Evolutionary conservation across 306 rosid genomes (phyloP).

Genomic region (Glycyrrhiza uralensis): DNA sequence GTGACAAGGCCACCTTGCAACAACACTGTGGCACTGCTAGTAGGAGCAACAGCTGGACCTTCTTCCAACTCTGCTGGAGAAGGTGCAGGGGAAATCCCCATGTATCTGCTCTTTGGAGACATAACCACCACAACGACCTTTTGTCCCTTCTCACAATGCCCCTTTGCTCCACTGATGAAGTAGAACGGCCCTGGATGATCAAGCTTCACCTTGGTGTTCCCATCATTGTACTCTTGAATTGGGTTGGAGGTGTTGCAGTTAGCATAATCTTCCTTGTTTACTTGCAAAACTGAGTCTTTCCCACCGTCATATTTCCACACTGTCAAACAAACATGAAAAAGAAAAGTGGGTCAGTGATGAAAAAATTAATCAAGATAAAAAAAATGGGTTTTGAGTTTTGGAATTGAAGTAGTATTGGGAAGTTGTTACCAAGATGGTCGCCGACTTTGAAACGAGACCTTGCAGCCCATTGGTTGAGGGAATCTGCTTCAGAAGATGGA

Average conservation of each 20-base stretch:
- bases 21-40: slow-evolving; percentile 48
- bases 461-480: slow-evolving; percentile 86
- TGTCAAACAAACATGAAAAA: background rate
- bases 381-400: background rate
- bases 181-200: slow-evolving; percentile 63
- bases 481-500: slow-evolving; percentile 65
- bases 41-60: slow-evolving; percentile 78
- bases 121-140: slow-evolving; percentile 70
- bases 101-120: slow-evolving; percentile 46
- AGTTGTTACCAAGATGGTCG: slow-evolving; percentile 57
- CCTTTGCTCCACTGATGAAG: slow-evolving; percentile 81
- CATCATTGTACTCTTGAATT: slow-evolving; percentile 48
- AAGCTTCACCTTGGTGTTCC: slow-evolving; percentile 64
- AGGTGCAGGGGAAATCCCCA: slow-evolving; percentile 58
- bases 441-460: slow-evolving; percentile 56
- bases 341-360: background rate
- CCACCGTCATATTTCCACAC: slow-evolving; percentile 74
- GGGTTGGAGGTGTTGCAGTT: slow-evolving; percentile 56
- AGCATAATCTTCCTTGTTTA: slow-evolving; percentile 53
- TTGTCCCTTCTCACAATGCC: slow-evolving; percentile 80
- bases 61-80: slow-evolving; percentile 53
- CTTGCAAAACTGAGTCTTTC: slow-evolving; percentile 82
- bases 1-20: slow-evolving; percentile 36
- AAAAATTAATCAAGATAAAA: background rate
- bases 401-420: background rate